Evolutionary conservation across 805 yeast genomes (phyloP), one percentile per base, ranked within the genome.

Genomic region (Lachancea sp.): DNA sequence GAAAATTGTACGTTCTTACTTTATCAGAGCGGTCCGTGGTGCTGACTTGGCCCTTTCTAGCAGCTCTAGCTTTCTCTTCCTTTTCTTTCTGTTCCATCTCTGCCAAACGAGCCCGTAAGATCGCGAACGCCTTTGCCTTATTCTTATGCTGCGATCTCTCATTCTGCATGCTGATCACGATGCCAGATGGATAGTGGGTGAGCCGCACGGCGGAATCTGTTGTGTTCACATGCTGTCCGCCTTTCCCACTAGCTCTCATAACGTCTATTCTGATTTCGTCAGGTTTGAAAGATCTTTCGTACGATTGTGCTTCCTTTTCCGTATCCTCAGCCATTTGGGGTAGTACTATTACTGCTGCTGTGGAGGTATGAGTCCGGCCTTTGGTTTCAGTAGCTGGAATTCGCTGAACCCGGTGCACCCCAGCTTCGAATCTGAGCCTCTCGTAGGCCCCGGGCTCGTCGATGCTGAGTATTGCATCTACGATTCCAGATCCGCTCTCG

Each of bases 141-240:
- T 93, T 93, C 57, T 81, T 78, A 49, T 91, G 96, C 66, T 93
- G 99, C 0, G 97, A 90, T 50, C 99, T 70, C 59, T 88, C 96
- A 60, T 93, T 97, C 62, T 93, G 98, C 70, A 90, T 95, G 40
- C 81, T 74, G 2, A 93, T 96, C 3, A 79, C 81, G 33, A 87
- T 80, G 2, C 97, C 97, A 0, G 96, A 81, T 3, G 98, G 97
- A 13, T 85, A 70, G 67, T 93, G 99, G 1, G 91, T 88, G 22
- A 93, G 68, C 55, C 99, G 74, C 12, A 93, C 98, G 0, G 99
- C 99, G 1, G 96, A 88, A 60, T 91, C 98, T 0, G 98, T 93
- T 12, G 96, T 91, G 60, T 91, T 91, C 31, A 91, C 99, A 60
- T 91, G 98, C 68, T 91, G 99, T 0, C 99, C 99, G 46, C 99